Evolutionary conservation across 139 green algal genomes (phyloP), one percentile per base, ranked within the genome.

Genomic region (Desmodesmus armatus): DNA sequence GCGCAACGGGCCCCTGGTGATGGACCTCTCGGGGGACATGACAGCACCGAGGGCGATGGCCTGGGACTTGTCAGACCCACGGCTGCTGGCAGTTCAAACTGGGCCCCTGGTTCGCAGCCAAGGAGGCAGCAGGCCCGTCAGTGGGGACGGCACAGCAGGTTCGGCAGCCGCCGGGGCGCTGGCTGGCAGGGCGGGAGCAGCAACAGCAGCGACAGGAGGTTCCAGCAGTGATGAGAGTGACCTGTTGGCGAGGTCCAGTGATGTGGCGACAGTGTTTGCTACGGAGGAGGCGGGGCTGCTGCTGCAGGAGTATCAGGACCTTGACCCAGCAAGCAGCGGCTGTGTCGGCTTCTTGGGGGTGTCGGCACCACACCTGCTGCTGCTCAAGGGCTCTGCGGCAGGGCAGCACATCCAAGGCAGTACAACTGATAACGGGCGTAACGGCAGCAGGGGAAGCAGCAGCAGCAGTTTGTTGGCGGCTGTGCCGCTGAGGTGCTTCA

Each of bases 221-320:
- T 43, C 37, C 17, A n/a, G n/a, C n/a, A n/a, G n/a, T n/a, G n/a
- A n/a, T n/a, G n/a, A n/a, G n/a, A n/a, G n/a, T n/a, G n/a, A n/a
- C n/a, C n/a, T n/a, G n/a, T n/a, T n/a, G n/a, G n/a, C n/a, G n/a
- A 62, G 47, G n/a, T 49, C 47, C 25, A 35, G 74, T 65, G 79
- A 94, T 77, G 77, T 93, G 47, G 91, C 92, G 25, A 87, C 91
- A 3, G 69, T 94, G 58, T 96, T 94, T 80, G 91, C 91, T 17
- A 85, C 84, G 47, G 43, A 85, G 5, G 88, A 91, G 17, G 86
- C 90, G 39, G 89, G 91, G 11, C 51, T 91, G 27, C 87, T 95
- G 63, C 84, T 94, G 75, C 91, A 96, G 78, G 91, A 96, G 75
- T 91, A 89, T 62, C 90, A 92, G 62, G 17, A 72, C 5, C 15